Evolutionary conservation across 805 yeast genomes (phyloP).

Genomic region (Candida montana): DNA sequence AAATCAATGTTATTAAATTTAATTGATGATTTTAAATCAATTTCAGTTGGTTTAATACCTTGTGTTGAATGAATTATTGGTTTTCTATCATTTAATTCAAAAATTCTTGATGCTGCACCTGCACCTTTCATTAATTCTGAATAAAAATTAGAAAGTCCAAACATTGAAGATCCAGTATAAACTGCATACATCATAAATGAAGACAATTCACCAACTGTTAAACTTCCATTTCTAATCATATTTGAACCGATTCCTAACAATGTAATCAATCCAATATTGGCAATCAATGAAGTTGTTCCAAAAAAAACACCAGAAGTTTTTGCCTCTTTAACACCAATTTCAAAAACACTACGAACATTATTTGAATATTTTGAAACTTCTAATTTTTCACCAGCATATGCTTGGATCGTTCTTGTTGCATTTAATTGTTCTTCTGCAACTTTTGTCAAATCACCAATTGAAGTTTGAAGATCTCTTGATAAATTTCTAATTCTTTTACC

Average conservation of each 20-base stretch:
- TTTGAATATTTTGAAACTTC: conserved; percentile 73
- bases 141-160: conserved; percentile 86
- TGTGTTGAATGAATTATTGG: conserved; percentile 64
- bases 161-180: conserved; percentile 88
- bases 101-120: conserved; percentile 89
- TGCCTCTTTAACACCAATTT: conserved; percentile 77
- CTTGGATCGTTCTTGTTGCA: conserved; percentile 82
- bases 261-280: conserved; percentile 75
- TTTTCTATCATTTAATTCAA: conserved; percentile 75
- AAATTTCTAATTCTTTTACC: conserved; percentile 73
- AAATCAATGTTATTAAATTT: conserved; percentile 60
- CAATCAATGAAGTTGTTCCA: conserved; percentile 78
- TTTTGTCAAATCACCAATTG: conserved; percentile 80
- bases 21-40: conserved; percentile 38
- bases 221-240: conserved; percentile 69
- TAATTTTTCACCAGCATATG: conserved; percentile 77
- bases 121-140: conserved; percentile 96
- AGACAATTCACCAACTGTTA: conserved; percentile 84
- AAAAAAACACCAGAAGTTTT: conserved; percentile 67
- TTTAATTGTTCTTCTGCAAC: conserved; percentile 88
- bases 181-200: conserved; percentile 95
- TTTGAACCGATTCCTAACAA: conserved; percentile 75
- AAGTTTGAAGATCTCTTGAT: conserved; percentile 73
- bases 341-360: conserved; percentile 60
- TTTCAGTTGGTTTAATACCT: conserved; percentile 43